Percentiles rank a stretch among this genome's conserved stretches.
Evolutionary conservation across 2,329 filamentous ascomycete species (phyloP).

Genomic region (Botrytis galanthina): DNA sequence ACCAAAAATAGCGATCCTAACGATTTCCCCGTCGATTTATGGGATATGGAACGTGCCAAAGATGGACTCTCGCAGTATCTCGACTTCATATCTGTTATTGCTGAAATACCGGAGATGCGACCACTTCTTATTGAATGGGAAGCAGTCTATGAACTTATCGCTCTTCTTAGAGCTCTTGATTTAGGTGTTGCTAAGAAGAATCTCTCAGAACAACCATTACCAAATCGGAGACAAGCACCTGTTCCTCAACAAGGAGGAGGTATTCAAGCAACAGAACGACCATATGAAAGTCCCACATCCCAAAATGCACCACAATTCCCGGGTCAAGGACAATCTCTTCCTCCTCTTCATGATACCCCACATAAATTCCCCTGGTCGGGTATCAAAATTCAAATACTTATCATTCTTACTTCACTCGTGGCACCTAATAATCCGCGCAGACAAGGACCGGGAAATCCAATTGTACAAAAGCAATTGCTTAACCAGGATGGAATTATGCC

Average conservation of each 20-base stretch:
- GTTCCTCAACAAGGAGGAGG: slow-evolving; percentile 14
- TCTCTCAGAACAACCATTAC: slow-evolving; percentile 49
- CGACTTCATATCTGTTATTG: slow-evolving; percentile 87
- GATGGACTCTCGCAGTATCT: slow-evolving; percentile 93
- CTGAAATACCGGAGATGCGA: slow-evolving; percentile 80
- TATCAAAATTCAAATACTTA: slow-evolving; percentile 88
- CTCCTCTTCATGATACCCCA: slow-evolving; percentile 59
- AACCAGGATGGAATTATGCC: slow-evolving; percentile 82
- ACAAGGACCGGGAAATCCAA: slow-evolving; percentile 61
- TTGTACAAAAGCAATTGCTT: slow-evolving; percentile 85
- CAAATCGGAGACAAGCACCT: slow-evolving; percentile 39
- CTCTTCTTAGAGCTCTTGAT: slow-evolving; percentile 82
- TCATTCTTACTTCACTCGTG: slow-evolving; percentile 83
- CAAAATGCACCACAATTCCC: slow-evolving; percentile 36
- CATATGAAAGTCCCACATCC: slow-evolving; percentile 51
- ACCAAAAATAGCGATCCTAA: slow-evolving; percentile 71
- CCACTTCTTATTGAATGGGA: slow-evolving; percentile 89
- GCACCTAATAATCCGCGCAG: slow-evolving; percentile 70
- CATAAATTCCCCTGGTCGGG: slow-evolving; percentile 66
- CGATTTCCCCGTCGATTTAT: slow-evolving; percentile 90
- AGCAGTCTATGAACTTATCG: slow-evolving; percentile 82
- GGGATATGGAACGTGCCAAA: slow-evolving; percentile 97
- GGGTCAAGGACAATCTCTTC: slow-evolving; percentile 40
- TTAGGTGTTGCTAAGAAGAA: slow-evolving; percentile 82
- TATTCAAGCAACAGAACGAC: slow-evolving; percentile 57